Evolutionary conservation across 352 stramenopile genomes (phyloP).

Genomic region (Globisporangium okanoganense): DNA sequence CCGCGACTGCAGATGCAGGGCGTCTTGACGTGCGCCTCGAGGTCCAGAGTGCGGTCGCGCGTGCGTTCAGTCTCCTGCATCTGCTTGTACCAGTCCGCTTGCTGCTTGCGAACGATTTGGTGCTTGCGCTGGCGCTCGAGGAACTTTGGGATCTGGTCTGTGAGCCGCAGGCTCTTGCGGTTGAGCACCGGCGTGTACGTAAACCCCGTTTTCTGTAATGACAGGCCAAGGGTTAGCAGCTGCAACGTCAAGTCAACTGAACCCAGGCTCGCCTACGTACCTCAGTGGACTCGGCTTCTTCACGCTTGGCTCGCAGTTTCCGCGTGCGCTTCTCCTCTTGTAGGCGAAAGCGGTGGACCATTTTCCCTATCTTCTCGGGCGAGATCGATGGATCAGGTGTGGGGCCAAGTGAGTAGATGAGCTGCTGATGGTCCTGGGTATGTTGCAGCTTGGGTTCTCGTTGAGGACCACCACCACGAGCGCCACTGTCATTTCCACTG

Average conservation of each 20-base stretch:
- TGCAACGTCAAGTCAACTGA: neutral
- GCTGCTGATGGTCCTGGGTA: neutral
- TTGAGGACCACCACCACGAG: neutral
- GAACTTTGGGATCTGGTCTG: slow-evolving; percentile 34
- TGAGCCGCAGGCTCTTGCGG: slow-evolving; percentile 32
- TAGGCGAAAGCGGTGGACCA: slow-evolving; percentile 34
- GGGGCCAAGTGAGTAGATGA: slow-evolving; percentile 15
- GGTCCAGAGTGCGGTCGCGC: slow-evolving; percentile 21
- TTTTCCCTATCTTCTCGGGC: slow-evolving; percentile 23
- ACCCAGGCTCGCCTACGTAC: neutral
- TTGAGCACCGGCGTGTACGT: slow-evolving; percentile 33
- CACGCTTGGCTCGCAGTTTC: slow-evolving; percentile 24
- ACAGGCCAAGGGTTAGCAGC: neutral
- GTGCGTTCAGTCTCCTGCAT: slow-evolving; percentile 18
- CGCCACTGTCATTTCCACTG: neutral
- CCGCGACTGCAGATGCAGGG: slow-evolving; percentile 41
- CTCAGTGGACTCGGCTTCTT: slow-evolving; percentile 27
- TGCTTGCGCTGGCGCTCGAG: slow-evolving; percentile 29
- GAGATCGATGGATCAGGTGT: slow-evolving; percentile 22
- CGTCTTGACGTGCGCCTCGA: slow-evolving; percentile 34
- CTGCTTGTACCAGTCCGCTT: slow-evolving; percentile 23
- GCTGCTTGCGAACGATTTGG: slow-evolving; percentile 24
- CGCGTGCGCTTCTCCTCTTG: slow-evolving; percentile 33
- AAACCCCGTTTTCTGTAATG: slow-evolving; percentile 20
- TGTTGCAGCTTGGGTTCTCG: slow-evolving; percentile 12